Evolutionary conservation across 2,329 filamentous ascomycete species (phyloP).

Genomic region (Thielaviopsis populi): DNA sequence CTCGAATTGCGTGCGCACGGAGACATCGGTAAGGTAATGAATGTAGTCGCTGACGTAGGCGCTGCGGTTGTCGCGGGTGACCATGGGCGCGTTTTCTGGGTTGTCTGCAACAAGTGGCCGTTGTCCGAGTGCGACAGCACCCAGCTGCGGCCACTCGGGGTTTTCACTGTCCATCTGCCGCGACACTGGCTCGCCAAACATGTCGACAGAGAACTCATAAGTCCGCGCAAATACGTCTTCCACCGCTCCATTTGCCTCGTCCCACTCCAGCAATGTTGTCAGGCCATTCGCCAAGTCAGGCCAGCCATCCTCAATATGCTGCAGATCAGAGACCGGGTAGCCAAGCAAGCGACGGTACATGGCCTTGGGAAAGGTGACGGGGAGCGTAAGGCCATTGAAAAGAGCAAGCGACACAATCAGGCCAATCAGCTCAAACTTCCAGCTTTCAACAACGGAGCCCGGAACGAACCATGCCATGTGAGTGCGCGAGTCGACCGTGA

Average conservation of each 20-base stretch:
- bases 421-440: constrained; percentile 83
- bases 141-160: constrained; percentile 21
- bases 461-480: constrained; percentile 81
- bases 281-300: constrained; percentile 64
- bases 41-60: constrained; percentile 76
- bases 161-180: constrained; percentile 40
- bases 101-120: constrained; percentile 25
- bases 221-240: constrained; percentile 70
- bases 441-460: constrained; percentile 62
- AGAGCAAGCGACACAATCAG: constrained; percentile 77
- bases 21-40: constrained; percentile 63
- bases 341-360: constrained; percentile 70
- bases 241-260: constrained; percentile 57
- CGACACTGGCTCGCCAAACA: constrained; percentile 42
- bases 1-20: constrained; percentile 58
- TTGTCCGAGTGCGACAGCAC: constrained; percentile 17
- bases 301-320: constrained; percentile 79
- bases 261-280: constrained; percentile 58
- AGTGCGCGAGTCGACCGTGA: constrained; percentile 61
- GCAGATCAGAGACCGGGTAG: constrained; percentile 50
- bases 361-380: constrained; percentile 71
- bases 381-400: constrained; percentile 85
- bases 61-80: constrained; percentile 65
- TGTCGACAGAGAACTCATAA: constrained; percentile 64
- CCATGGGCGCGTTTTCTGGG: constrained; percentile 47